Conservation (phyloP, 106 monocot genomes). For the Alisma plantagoaquatica region DNA sequence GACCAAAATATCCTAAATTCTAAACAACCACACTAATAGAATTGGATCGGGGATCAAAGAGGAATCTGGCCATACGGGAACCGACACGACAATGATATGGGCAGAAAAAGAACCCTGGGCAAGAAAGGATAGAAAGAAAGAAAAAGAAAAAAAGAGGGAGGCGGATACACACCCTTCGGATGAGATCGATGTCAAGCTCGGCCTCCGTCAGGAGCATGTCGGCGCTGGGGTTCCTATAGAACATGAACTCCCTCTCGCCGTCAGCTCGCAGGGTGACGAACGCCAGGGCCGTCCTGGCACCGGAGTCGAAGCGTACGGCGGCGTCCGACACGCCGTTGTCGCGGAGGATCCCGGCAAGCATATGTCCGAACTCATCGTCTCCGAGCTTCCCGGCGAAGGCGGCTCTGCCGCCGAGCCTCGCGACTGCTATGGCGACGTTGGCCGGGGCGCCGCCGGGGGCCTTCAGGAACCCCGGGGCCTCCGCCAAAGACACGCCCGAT, state of each 20-base stretch:
- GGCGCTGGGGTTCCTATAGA: conserved; percentile 23
- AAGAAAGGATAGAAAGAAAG: too few relatives aligned
- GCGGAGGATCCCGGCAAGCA: conserved; percentile 17
- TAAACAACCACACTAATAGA: too few relatives aligned
- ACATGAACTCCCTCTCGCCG: conserved; percentile 31
- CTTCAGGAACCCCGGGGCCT: conserved; percentile 23
- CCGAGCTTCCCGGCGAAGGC: conserved; percentile 27
- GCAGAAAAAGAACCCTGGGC: too few relatives aligned
- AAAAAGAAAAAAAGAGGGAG: not conserved
- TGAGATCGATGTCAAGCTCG: conserved; percentile 21
- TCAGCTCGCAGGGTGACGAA: conserved; percentile 18
- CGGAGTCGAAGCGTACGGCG: conserved; percentile 15
- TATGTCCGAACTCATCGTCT: conserved; percentile 23
- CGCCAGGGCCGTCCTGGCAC: conserved; percentile 21
- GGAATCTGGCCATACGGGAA: too few relatives aligned
- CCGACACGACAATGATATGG: too few relatives aligned
- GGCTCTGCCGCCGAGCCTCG: conserved; percentile 15
- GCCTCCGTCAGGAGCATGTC: conserved; percentile 21
- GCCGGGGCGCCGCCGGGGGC: conserved; percentile 27
- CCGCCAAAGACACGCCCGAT: conserved; percentile 21
- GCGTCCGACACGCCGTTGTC: conserved; percentile 12
- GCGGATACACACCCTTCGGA: conserved; percentile 5
- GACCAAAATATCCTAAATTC: too few relatives aligned
- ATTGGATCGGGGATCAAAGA: too few relatives aligned
- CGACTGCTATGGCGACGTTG: conserved; percentile 23